Conservation (phyloP, 257 asterid species). For the Solanum phureja region DNA sequence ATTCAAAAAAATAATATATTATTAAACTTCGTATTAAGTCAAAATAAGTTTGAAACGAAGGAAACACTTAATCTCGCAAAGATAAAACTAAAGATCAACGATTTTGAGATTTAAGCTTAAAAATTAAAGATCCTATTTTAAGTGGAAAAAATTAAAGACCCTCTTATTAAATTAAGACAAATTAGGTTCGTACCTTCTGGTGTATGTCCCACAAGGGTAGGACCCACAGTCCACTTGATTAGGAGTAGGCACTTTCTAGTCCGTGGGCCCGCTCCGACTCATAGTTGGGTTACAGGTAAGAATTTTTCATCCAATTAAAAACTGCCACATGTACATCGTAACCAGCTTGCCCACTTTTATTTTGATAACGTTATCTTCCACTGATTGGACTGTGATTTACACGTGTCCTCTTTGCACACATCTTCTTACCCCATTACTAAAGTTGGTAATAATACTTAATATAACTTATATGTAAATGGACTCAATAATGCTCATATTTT, state of each 20-base stretch:
- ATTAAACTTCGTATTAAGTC: too few species aligned
- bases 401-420: conserved; percentile 27
- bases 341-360: conserved; percentile 12
- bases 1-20: too few species aligned
- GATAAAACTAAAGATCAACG: too few species aligned
- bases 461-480: background rate
- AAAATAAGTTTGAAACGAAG: too few species aligned
- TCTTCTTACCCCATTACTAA: background rate
- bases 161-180: background rate
- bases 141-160: too few species aligned
- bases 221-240: background rate
- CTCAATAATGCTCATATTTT: background rate
- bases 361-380: conserved; percentile 48
- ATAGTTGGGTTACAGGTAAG: background rate
- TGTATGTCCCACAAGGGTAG: background rate
- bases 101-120: too few species aligned
- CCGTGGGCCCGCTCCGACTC: background rate
- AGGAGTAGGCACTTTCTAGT: background rate
- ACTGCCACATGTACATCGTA: conserved; percentile 13
- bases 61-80: too few species aligned
- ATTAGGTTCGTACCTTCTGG: background rate
- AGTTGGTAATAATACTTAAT: background rate
- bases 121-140: too few species aligned
- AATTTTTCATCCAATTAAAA: background rate
- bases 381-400: conserved; percentile 20